Percentiles rank a stretch among this genome's conserved stretches.
Conservation (phyloP, 306 rosid genomes). For the Lathyrus tuberosus region DNA sequence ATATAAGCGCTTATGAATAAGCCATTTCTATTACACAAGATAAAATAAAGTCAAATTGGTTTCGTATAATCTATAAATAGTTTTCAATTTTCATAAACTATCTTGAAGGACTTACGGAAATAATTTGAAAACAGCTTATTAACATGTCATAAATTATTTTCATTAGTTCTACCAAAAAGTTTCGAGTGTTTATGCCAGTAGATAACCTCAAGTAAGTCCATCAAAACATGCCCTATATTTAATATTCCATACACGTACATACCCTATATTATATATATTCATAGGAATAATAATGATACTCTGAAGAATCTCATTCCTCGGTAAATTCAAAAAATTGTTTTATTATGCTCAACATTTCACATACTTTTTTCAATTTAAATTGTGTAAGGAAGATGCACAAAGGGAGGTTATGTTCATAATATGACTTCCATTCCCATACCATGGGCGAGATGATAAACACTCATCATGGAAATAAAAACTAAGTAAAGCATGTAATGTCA, state of each 20-base stretch:
- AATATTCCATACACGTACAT: background rate
- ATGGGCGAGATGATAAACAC: background rate
- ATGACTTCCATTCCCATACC: conserved; percentile 9
- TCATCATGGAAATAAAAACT: background rate
- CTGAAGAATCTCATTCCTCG: background rate
- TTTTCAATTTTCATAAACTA: too few species aligned
- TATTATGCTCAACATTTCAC: background rate
- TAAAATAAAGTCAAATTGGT: too few species aligned
- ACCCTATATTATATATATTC: background rate
- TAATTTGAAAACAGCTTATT: too few species aligned
- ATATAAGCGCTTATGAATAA: too few species aligned
- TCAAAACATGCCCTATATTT: conserved; percentile 6
- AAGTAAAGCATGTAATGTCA: background rate
- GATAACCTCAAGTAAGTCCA: too few species aligned
- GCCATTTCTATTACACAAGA: too few species aligned
- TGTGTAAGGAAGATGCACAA: background rate
- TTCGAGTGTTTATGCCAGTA: too few species aligned
- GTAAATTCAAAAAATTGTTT: background rate
- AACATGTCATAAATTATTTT: too few species aligned
- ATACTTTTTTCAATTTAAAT: background rate
- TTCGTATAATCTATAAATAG: too few species aligned
- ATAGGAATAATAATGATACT: background rate
- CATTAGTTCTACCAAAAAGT: too few species aligned
- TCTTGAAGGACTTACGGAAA: too few species aligned
- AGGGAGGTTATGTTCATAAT: background rate